Evolutionary conservation across 352 stramenopile genomes (phyloP), one percentile per base, ranked within the genome.

Genomic region (Pythium dissimile): DNA sequence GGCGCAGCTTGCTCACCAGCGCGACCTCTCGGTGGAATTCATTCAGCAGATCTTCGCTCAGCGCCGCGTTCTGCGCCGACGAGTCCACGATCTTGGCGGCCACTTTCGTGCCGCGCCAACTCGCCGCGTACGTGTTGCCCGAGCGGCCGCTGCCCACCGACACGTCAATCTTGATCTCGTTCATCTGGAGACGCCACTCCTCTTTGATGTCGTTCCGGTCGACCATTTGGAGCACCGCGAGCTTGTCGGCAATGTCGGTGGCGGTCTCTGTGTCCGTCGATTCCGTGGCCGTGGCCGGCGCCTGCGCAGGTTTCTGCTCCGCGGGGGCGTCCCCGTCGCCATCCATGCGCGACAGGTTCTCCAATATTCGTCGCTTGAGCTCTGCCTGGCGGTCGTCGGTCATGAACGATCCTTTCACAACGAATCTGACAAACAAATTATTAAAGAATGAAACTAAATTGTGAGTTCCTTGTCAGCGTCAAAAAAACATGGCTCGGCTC

Each of bases 21-120:
- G 84, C 81, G 23, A 94, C 83, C 57, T 94, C 84, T 9, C 84
- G 84, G 54, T 94, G 75, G 44, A 94, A 94, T 49, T 94, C 84
- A 49, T 89, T 90, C 38, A 92, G 65, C n/a, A 94, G 41, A 31
- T 92, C 84, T 56, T 91, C 78, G 21, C 80, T 84, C 11, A 94
- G 34, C 6, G 64, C 62, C 3, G 82, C 68, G 16, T 77, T 87
- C 50, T 94, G 87, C 1, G 72, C 67, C 3, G 84, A 91, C 20
- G 82, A 72, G 43, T 92, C 82, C 11, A 94, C 77, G 15, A 94
- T 65, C 67, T 94, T 94, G 0, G 79, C 80, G 2, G 84, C 84
- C 16, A 94, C 82, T 21, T 83, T 75, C 7, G 84, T 94, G 27
- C 84, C 84, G 58, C 84, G 73, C 84, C 84, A 94, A 68, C 72